A percentile compares a stretch with the other conserved stretches of the same genome.
Evolutionary conservation across 257 asterid species (phyloP).

Genomic region (Solanum boliviense): DNA sequence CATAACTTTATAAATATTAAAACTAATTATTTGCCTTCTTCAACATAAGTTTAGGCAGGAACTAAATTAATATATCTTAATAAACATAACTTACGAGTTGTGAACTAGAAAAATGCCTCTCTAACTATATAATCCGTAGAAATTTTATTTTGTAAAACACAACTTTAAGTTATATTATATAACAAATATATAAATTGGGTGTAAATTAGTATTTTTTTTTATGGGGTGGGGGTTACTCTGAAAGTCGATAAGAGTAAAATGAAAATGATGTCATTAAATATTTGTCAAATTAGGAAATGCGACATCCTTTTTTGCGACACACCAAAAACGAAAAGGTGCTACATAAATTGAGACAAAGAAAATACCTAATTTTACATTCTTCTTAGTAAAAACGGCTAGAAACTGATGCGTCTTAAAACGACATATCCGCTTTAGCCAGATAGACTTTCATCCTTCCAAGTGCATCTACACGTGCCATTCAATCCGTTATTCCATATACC

Average conservation of each 20-base stretch:
- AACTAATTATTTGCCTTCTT: too few relatives aligned
- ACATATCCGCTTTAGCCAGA: background rate
- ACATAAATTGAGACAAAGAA: background rate
- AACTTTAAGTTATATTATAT: too few relatives aligned
- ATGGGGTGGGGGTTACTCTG: background rate
- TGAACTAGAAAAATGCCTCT: background rate
- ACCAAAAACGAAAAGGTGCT: too few relatives aligned
- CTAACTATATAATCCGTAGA: too few relatives aligned
- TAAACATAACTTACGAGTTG: too few relatives aligned
- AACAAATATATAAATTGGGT: background rate
- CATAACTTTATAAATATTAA: background rate
- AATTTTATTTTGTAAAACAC: too few relatives aligned
- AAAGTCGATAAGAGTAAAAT: background rate
- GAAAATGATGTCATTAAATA: background rate
- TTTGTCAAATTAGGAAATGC: too few relatives aligned
- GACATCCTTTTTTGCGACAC: too few relatives aligned
- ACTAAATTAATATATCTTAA: background rate
- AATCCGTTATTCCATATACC: background rate
- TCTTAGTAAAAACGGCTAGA: too few relatives aligned
- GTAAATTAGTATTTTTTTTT: too few relatives aligned
- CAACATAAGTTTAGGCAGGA: too few relatives aligned
- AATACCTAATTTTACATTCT: too few relatives aligned
- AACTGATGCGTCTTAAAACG: accelerated
- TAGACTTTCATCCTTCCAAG: background rate
- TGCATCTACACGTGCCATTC: background rate